phyloP scores from a whole-genome alignment of 2,329 filamentous ascomycete species.

The Huntiella bhutanensis region DNA sequence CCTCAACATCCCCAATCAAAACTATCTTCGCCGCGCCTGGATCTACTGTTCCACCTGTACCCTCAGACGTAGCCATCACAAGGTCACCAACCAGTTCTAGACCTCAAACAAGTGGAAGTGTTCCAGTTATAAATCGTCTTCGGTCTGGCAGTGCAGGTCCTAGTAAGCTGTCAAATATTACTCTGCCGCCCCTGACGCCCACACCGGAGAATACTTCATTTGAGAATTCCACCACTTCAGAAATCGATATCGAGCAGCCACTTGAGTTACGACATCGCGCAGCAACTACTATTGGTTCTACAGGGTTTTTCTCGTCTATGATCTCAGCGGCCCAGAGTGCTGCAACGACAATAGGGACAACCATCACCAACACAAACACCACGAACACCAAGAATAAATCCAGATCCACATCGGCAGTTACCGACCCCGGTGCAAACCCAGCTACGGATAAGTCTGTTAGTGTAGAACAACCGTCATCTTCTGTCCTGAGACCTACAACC shows the following conservation, averaged over 20 bases:
- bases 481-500: slow-evolving; percentile 4
- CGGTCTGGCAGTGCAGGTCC: slow-evolving; percentile 30
- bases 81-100: slow-evolving; percentile 1
- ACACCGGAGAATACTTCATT: slow-evolving; percentile 37
- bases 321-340: slow-evolving; percentile 88
- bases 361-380: slow-evolving; percentile 44
- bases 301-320: slow-evolving; percentile 83
- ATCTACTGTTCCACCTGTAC: not conserved
- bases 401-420: slow-evolving; percentile 1
- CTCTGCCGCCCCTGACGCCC: slow-evolving; percentile 54
- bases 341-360: slow-evolving; percentile 54
- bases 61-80: not conserved
- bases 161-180: slow-evolving; percentile 72
- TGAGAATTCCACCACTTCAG: not conserved
- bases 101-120: slow-evolving; percentile 37
- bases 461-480: slow-evolving; percentile 4
- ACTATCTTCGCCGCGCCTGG: slow-evolving; percentile 8
- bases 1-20: slow-evolving; percentile 13
- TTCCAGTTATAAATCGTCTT: slow-evolving; percentile 17
- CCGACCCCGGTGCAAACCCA: slow-evolving; percentile 13
- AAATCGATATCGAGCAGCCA: not conserved
- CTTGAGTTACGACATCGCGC: slow-evolving; percentile 2
- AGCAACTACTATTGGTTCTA: slow-evolving; percentile 20
- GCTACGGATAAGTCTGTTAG: slow-evolving; percentile 1
- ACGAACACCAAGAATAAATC: not conserved